These are phyloP conservation scores for Nicotiana noctiflora DNA, from an alignment of 257 asterid genomes.

Conservation along the genomic window DNA sequence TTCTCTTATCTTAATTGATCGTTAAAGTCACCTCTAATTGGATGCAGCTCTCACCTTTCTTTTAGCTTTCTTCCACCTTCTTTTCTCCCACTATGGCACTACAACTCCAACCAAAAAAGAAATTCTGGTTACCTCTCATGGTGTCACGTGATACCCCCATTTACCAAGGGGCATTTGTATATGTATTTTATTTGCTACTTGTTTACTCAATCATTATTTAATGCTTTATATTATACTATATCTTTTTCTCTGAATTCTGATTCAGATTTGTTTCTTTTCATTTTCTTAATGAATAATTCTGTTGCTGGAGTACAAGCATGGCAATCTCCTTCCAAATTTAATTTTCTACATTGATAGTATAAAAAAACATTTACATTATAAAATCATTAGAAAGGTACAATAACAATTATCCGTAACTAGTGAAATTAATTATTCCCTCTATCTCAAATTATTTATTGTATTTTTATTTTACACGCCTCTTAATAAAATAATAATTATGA, in stretches of 20 bases:
- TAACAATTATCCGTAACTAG: neutral
- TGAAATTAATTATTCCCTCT: neutral
- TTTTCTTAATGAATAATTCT: neutral
- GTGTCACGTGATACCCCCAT: conserved; percentile 11
- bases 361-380: neutral
- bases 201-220: neutral
- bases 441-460: no score
- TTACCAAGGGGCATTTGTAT: neutral
- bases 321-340: neutral
- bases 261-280: neutral
- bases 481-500: no score
- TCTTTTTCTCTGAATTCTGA: neutral
- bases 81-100: neutral
- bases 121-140: conserved; percentile 13
- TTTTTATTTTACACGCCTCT: no score
- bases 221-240: neutral
- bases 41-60: neutral
- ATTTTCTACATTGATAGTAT: neutral
- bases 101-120: neutral
- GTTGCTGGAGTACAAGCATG: neutral
- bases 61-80: neutral
- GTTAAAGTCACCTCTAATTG: no score
- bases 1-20: no score
- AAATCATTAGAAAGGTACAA: neutral
- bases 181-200: neutral